Percentiles rank a stretch among this genome's conserved stretches.
These are phyloP conservation scores for Prunus persica DNA, from an alignment of 306 rosid species.

Conservation along the genomic window DNA sequence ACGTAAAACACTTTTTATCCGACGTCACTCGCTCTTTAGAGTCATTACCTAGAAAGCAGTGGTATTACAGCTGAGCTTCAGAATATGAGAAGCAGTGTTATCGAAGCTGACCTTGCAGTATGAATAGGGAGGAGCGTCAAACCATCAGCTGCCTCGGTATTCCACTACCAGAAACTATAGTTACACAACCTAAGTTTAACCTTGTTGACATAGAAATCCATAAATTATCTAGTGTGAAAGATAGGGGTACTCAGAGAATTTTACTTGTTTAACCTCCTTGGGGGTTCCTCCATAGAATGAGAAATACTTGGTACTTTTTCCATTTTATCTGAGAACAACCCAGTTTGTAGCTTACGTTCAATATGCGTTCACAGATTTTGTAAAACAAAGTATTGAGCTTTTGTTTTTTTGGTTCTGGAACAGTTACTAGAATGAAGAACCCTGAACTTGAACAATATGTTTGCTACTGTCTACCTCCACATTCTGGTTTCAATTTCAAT, in stretches of 20 bases:
- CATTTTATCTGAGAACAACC: background rate
- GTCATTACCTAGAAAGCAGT: background rate
- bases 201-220: background rate
- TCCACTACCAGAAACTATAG: background rate
- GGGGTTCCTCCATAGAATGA: background rate
- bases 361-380: background rate
- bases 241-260: background rate
- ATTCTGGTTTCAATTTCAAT: background rate
- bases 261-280: background rate
- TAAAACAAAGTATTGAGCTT: background rate
- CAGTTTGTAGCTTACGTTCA: background rate
- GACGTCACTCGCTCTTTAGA: background rate
- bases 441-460: background rate
- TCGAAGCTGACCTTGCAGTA: background rate
- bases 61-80: background rate
- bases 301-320: background rate
- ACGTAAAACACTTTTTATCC: background rate
- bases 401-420: background rate
- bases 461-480: background rate
- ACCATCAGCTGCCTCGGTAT: background rate
- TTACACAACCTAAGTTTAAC: background rate
- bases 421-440: background rate
- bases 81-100: background rate
- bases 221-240: background rate
- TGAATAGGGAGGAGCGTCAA: background rate